Base-by-base conservation (phyloP, 2,329 filamentous ascomycete genomes). In the Thermothelomyces thermophilus region DNA sequence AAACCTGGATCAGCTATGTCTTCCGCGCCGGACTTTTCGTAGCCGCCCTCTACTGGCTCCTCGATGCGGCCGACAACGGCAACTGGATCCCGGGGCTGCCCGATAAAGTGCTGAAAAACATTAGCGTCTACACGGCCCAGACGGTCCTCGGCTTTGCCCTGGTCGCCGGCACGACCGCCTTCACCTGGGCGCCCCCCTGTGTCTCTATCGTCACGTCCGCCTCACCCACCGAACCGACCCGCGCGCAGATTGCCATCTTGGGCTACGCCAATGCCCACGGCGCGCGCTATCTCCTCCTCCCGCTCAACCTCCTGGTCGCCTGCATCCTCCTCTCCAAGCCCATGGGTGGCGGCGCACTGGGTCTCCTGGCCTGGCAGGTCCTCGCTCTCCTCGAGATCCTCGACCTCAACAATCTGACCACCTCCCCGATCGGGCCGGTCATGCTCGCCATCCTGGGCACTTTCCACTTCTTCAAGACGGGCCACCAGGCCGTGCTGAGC, bases 391-490 rank as follows among this genome's bases (percentile, higher is more conserved):
- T 77, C 53, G 80, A 86, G 64, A 73, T 85, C 56, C 64, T 84
- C 41, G 79, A 86, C 63, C 70, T 81, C 58, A 77, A 80, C 62
- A 66, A 69, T 53, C 66, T 85, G 34, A 80, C 83, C 14, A 73
- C 79, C 42, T 83, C 82, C 39, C 76, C 89, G 6, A 86, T 97
- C 60, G 91, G 90, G 0, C 90, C 93, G 17, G 73, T 93, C 34
- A 76, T 94, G 55, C 79, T 97, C 22, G 91, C 83, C 10, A 71
- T 97, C n/a, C 80, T 98, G 1, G 93, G 90, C 52, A 89, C 86
- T 62, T 95, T 91, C 68, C 84, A 96, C 72, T 98, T 84, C 73
- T 98, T 98, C 80, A 96, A 95, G 65, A 98, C 93, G 0, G 93
- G 93, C 54, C 93, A 98, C 68, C 91, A 97, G 69, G 91, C 91